phyloP scores from a whole-genome alignment of 805 yeast species.

The Candida sakaeoensis region DNA sequence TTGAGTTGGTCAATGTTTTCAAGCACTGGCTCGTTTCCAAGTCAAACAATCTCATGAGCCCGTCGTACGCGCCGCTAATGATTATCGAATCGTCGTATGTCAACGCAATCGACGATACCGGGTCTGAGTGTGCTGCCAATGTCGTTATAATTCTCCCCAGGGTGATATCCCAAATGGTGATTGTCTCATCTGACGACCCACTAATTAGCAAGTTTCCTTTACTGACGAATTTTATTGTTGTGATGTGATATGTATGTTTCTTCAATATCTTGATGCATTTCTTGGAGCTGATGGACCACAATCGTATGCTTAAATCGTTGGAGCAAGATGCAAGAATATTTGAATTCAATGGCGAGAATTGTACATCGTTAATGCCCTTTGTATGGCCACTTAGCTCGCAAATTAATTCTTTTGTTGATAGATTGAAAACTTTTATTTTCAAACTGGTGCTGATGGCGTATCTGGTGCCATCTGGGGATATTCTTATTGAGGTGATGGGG shows the following conservation, averaged over 20 bases:
- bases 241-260: conserved; percentile 85
- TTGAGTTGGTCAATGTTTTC: conserved; percentile 75
- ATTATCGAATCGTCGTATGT: conserved; percentile 78
- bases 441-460: conserved; percentile 51
- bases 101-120: conserved; percentile 72
- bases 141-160: conserved; percentile 71
- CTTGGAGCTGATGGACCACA: conserved; percentile 56
- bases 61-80: conserved; percentile 87
- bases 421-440: conserved; percentile 22
- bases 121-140: conserved; percentile 89
- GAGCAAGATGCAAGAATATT: conserved; percentile 76
- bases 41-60: conserved; percentile 86
- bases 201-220: conserved; percentile 78
- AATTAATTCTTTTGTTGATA: conserved; percentile 24
- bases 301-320: conserved; percentile 75
- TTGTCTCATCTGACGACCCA: conserved; percentile 88
- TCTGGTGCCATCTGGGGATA: conserved; percentile 57
- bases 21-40: conserved; percentile 86
- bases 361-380: conserved; percentile 68
- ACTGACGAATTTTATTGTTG: conserved; percentile 61
- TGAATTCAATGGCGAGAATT: conserved; percentile 71
- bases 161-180: conserved; percentile 82
- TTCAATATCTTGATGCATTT: conserved; percentile 49
- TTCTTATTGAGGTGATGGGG: conserved; percentile 43
- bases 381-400: conserved; percentile 54